phyloP scores from a whole-genome alignment of 441 rosid species.

The Croton laevigatus region DNA sequence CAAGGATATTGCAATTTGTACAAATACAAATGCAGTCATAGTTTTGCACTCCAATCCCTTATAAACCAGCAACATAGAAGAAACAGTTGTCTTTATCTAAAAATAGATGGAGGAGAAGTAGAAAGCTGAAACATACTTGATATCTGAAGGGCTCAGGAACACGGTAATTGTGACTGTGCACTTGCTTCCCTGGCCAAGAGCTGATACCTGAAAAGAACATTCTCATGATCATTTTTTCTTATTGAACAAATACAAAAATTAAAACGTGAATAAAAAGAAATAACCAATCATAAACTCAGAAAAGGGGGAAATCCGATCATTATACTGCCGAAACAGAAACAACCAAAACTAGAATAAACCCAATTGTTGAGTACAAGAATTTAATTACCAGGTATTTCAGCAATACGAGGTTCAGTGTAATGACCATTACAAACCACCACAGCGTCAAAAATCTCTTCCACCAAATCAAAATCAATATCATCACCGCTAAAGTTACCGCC shows the following conservation, averaged over 20 bases:
- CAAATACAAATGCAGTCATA: not conserved
- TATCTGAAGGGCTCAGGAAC: conserved; percentile 54
- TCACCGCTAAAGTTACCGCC: too few species aligned
- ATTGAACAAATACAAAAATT: not conserved
- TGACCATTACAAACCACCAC: conserved; percentile 82
- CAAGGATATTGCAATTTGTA: not conserved
- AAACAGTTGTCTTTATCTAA: not conserved
- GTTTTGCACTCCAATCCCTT: not conserved
- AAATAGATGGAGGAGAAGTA: not conserved
- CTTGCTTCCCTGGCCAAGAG: conserved; percentile 87
- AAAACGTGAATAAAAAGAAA: too few species aligned
- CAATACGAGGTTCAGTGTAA: conserved; percentile 57
- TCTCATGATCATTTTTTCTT: not conserved
- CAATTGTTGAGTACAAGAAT: not conserved
- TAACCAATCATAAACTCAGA: too few species aligned
- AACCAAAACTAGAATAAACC: not conserved
- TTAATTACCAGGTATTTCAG: conserved; percentile 56
- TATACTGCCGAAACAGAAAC: not conserved
- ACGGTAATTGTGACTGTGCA: conserved; percentile 90
- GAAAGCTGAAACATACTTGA: conserved; percentile 49
- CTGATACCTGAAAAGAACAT: conserved; percentile 45
- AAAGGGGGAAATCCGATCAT: too few species aligned
- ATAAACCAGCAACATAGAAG: not conserved
- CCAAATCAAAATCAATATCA: not conserved
- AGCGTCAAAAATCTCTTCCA: conserved; percentile 69